Base-by-base conservation (phyloP, 2,329 filamentous ascomycete species). In the Cryphonectria japonica region DNA sequence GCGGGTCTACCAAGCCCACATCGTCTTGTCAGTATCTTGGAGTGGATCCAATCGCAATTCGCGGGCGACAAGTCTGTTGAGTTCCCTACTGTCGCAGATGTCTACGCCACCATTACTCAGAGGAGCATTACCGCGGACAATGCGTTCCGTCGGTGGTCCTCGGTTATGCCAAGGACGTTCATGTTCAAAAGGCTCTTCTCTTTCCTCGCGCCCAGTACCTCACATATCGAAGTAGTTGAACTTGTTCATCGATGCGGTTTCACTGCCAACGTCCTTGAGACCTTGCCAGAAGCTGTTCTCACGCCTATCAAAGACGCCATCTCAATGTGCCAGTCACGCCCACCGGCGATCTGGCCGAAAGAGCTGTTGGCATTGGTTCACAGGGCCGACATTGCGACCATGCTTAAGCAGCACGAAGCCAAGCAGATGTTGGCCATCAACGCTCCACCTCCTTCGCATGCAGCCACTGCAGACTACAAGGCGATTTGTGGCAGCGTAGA, bases 271-370 rank as follows among this genome's bases (percentile, higher is more conserved):
- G 83, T 95, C 65, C 86, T 98, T 22, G 93, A 97, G 73, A 94
- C 93, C 0, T 83, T 98, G 1, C 95, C 96, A 1, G 94, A 97
- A 79, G 90, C 93, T 37, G 85, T 98, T n/a, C 87, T 93, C 68
- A 88, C 91, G 2, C 92, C 93, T 0, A 84, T 98, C 19, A 91
- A 92, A 78, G 95, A 98, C 81, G 90, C 92, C 6, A 94, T 98
- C 57, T 88, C 91, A n/a, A 87, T 89, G 73, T 97, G 93, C 74
- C 95, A 97, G 79, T 88, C 90, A n/a, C 88, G 89, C 72, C 95
- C 95, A 26, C 93, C 94, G 13, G 87, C 90, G 0, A 88, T 86
- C 1, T 98, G 95, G 94, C 85, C 88, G 19, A 86, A 86, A 59
- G 86, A 89, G 1, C 83, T 97, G 7, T 85, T 98, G 19, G 86